Base-by-base conservation (phyloP, 257 asterid species). In the Capsicum chinense region DNA sequence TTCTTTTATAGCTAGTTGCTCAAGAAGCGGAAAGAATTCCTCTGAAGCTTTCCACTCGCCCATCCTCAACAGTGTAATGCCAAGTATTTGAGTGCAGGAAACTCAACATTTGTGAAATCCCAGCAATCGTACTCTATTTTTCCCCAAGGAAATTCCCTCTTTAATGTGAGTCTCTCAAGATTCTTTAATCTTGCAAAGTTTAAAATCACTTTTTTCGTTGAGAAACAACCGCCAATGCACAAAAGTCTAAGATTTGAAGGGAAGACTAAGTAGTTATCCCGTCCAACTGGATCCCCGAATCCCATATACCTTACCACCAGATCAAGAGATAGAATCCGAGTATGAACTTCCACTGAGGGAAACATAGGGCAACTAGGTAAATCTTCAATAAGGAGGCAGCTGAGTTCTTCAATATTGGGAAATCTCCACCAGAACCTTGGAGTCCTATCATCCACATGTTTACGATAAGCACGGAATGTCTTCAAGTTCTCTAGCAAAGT, bases 71-170 rank as follows among this genome's bases (percentile, higher is more conserved):
- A 44, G 33, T 59, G 33, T 19, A 21, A 19, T 1, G 5, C 5
- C 7, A 62, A 62, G 79, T 71, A 47, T 47, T 71, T 71, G 3
- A 71, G 79, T n/a, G n/a, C 39, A 71, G 17, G 39, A 58, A 71
- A 71, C 58, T 17, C 0, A 0, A 69, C 56, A 39, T 39, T 2
- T 39, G 2, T 7, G 14, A 69, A 14, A 0, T 69, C 78, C 78
- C 33, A 69, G 1, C 56, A 69, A 10, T 2, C 2, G 56, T 68
- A 15, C 4, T 69, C 9, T 10, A 0, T 3, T 0, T 16, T 0
- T 8, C 3, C 0, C 0, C n/a, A 8, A 14, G 21, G 15, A 8
- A 1, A 16, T 5, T 14, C 78, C 2, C 1, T 0, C 0, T 0
- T 0, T 71, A 71, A 17, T 10, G 35, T 10, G 0, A 71, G 58